These are phyloP conservation scores for Eustoma russellianum DNA, from an alignment of 257 asterid species.

Conservation along the genomic window DNA sequence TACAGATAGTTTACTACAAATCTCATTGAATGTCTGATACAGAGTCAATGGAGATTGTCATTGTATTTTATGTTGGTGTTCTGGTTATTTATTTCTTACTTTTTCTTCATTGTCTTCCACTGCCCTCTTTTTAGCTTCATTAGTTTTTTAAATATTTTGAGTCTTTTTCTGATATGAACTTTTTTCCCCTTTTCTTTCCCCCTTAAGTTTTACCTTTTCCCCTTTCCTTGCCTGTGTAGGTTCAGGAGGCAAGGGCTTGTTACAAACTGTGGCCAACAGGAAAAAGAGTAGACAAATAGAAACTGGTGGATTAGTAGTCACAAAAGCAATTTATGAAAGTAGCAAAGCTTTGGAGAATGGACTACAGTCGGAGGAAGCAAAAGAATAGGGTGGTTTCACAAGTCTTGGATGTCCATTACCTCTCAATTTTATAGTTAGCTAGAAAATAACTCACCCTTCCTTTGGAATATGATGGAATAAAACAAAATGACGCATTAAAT, in stretches of 20 bases:
- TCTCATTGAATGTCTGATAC: too few species aligned
- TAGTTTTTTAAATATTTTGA: background rate
- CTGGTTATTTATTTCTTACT: background rate
- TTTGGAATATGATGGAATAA: too few species aligned
- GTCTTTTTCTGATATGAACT: too few species aligned
- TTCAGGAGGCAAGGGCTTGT: slow-evolving; percentile 60
- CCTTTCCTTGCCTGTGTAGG: slow-evolving; percentile 26
- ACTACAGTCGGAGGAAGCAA: slow-evolving; percentile 38
- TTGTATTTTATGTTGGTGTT: too few species aligned
- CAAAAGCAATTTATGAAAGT: slow-evolving; percentile 66
- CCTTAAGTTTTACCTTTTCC: too few species aligned
- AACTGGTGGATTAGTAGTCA: slow-evolving; percentile 61
- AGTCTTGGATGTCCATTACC: slow-evolving; percentile 75
- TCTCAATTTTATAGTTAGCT: slow-evolving; percentile 74
- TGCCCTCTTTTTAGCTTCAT: background rate
- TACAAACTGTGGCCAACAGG: slow-evolving; percentile 76
- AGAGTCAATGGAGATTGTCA: too few species aligned
- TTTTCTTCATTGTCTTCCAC: background rate
- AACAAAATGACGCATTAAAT: too few species aligned
- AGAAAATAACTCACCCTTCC: too few species aligned
- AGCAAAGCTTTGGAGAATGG: slow-evolving; percentile 34
- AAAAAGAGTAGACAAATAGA: slow-evolving; percentile 63
- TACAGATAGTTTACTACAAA: too few species aligned
- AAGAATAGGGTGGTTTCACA: slow-evolving; percentile 50
- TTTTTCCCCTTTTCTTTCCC: too few species aligned